Conservation (phyloP, 768 basidiomycete genomes). For the Mrakia blollopis region DNA sequence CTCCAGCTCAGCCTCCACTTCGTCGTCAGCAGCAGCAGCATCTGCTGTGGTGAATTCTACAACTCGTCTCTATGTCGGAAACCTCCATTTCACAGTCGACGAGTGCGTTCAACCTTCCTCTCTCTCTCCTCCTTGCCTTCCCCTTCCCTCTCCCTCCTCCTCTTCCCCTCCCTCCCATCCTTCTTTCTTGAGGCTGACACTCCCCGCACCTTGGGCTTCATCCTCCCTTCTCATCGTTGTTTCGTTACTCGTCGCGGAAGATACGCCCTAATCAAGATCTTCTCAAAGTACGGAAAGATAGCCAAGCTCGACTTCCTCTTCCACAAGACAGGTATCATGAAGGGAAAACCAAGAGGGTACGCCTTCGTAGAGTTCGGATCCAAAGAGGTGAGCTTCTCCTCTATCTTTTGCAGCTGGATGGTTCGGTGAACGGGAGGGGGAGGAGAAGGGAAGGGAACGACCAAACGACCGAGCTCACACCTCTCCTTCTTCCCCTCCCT, state of each 20-base stretch:
- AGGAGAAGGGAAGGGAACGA: neutral
- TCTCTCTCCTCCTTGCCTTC: conserved; percentile 19
- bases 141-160: neutral
- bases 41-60: conserved; percentile 15
- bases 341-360: conserved; percentile 91
- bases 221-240: too few species aligned
- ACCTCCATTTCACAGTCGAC: conserved; percentile 77
- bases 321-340: conserved; percentile 81
- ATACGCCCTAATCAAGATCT: conserved; percentile 80
- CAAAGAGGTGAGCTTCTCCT: conserved; percentile 62
- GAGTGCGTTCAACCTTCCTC: conserved; percentile 54
- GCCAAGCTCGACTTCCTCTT: conserved; percentile 91
- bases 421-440: neutral
- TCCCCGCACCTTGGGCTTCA: conserved; percentile 14
- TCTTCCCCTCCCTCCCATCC: neutral
- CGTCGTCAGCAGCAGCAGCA: neutral
- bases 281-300: conserved; percentile 86
- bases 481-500: neutral
- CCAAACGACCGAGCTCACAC: conserved; percentile 2
- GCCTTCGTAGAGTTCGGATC: conserved; percentile 83
- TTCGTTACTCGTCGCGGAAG: conserved; percentile 47
- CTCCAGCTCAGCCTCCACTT: neutral
- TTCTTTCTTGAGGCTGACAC: neutral
- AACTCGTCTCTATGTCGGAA: conserved; percentile 73
- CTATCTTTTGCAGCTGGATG: conserved; percentile 28